Conservation (phyloP, 176 grass and related monocot genomes). For the Chrysopogon serrulatus region DNA sequence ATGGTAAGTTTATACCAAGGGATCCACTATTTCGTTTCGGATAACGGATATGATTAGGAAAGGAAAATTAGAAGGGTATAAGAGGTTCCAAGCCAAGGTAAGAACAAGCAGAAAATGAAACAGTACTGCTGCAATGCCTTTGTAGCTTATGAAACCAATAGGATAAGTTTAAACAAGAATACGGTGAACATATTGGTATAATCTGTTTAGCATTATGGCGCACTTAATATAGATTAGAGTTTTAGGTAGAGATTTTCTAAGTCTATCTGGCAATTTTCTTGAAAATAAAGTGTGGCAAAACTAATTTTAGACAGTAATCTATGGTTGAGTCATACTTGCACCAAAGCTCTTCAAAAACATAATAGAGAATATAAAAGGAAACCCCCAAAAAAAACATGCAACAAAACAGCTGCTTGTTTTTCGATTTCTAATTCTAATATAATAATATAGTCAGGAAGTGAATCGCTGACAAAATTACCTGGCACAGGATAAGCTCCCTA, state of each 20-base stretch:
- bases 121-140: not conserved
- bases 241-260: not conserved
- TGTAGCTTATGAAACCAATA: not conserved
- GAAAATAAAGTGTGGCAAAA: not conserved
- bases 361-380: not conserved
- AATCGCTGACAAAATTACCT: slow-evolving; percentile 38
- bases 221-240: not conserved
- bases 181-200: not conserved
- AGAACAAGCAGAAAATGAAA: not conserved
- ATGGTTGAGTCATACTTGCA: not conserved
- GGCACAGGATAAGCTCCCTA: slow-evolving; percentile 60
- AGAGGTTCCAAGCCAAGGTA: not conserved
- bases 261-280: not conserved
- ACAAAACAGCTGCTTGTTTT: not conserved
- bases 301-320: not conserved
- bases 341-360: not conserved
- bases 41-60: not conserved
- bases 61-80: not conserved
- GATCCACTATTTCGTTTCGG: not conserved
- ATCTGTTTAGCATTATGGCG: not conserved
- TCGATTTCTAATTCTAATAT: not conserved
- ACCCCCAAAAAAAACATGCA: not conserved
- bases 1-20: not conserved
- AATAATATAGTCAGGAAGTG: not conserved
- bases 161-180: not conserved